phyloP scores from a whole-genome alignment of 768 basidiomycete genomes.

The Phaffia australis region DNA sequence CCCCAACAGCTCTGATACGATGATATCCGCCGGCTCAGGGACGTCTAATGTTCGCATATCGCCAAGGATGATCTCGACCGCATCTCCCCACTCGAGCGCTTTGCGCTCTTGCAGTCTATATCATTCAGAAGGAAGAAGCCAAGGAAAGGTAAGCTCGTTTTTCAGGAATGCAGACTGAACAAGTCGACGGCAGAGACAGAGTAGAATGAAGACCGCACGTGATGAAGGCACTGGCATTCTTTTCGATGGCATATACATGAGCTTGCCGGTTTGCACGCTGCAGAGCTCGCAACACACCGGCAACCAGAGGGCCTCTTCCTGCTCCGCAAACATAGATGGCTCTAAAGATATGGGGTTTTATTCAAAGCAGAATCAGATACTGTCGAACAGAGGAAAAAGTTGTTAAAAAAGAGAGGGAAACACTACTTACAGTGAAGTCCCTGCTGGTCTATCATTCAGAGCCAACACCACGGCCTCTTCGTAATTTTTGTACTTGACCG shows the following conservation, averaged over 20 bases:
- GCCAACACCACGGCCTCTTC: slow-evolving; percentile 87
- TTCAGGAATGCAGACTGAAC: neutral
- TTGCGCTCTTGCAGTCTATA: slow-evolving; percentile 72
- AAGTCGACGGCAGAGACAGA: neutral
- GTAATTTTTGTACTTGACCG: slow-evolving; percentile 88
- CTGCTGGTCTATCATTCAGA: slow-evolving; percentile 56
- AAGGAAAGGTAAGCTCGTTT: neutral
- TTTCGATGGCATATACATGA: slow-evolving; percentile 78
- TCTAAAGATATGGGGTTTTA: slow-evolving; percentile 39
- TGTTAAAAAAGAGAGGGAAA: neutral
- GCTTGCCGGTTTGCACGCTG: slow-evolving; percentile 54
- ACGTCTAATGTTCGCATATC: slow-evolving; percentile 81
- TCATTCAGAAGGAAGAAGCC: neutral
- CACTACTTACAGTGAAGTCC: slow-evolving; percentile 52
- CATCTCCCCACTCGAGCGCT: slow-evolving; percentile 66
- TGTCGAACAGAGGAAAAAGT: neutral
- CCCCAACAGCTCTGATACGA: slow-evolving; percentile 90
- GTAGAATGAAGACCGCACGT: slow-evolving; percentile 52
- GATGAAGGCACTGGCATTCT: slow-evolving; percentile 90
- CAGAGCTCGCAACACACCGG: slow-evolving; percentile 67
- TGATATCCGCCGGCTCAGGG: slow-evolving; percentile 80
- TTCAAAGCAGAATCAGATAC: no score
- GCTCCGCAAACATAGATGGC: slow-evolving; percentile 87
- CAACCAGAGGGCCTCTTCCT: slow-evolving; percentile 84
- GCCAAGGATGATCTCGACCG: slow-evolving; percentile 74